phyloP scores from a whole-genome alignment of 768 basidiomycete species.

The Boletus rubescentipes region DNA sequence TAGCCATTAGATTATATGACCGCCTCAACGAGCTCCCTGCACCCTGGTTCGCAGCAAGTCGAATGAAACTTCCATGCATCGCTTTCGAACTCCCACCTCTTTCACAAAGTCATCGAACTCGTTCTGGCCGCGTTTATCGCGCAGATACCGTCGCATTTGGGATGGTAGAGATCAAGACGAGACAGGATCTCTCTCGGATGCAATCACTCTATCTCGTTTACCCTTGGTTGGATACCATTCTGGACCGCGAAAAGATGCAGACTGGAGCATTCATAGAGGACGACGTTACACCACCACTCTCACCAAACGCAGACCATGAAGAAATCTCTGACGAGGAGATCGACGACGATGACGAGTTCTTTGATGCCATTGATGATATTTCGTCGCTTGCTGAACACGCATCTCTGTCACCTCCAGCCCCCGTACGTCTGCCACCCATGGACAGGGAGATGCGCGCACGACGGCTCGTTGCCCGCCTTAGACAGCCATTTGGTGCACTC shows the following conservation, averaged over 20 bases:
- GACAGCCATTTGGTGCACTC: conserved; percentile 1
- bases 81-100: too few relatives aligned
- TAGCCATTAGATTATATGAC: neutral
- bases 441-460: neutral
- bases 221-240: neutral
- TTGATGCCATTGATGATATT: too few relatives aligned
- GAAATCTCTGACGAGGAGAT: neutral
- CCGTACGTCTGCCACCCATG: neutral
- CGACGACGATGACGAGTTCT: neutral
- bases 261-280: neutral
- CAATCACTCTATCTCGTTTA: neutral
- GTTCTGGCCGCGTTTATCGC: neutral
- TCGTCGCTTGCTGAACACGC: neutral
- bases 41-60: neutral
- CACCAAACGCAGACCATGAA: neutral
- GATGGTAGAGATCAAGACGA: neutral
- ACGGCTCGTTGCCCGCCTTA: neutral
- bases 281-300: neutral
- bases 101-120: rapidly evolving
- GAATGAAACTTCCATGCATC: conserved; percentile 2
- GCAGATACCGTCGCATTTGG: neutral
- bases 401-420: too few relatives aligned
- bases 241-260: neutral
- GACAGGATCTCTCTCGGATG: neutral
- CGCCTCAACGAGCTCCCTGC: neutral